A percentile compares a stretch with the other conserved stretches of the same genome.
Evolutionary conservation across 768 basidiomycete species (phyloP).

Genomic region (Serendipita vermifera): DNA sequence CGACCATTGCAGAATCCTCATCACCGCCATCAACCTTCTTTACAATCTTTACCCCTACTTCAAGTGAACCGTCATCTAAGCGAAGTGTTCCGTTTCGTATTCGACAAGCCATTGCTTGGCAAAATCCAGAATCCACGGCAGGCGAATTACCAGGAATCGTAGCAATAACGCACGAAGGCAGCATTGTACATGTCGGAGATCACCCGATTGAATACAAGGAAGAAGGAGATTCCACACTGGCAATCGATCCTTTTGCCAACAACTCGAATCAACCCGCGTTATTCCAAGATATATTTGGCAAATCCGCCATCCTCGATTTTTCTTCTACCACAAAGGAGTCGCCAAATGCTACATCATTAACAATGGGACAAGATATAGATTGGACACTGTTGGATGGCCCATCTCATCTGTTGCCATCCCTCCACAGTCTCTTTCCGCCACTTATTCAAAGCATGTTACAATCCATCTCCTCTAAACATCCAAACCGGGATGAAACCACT

Average conservation of each 20-base stretch:
- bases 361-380: conserved; percentile 32
- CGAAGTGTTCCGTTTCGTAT: conserved; percentile 50
- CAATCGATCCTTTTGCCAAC: conserved; percentile 22
- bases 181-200: conserved; percentile 57
- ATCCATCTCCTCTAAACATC: too few relatives aligned
- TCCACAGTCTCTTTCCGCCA: conserved; percentile 57
- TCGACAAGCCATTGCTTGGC: conserved; percentile 32
- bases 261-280: conserved; percentile 40
- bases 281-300: conserved; percentile 86
- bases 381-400: conserved; percentile 49
- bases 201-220: conserved; percentile 27
- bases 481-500: too few relatives aligned
- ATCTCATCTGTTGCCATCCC: conserved; percentile 62
- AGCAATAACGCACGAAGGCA: conserved; percentile 56
- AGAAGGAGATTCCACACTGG: conserved; percentile 33
- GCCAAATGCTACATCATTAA: conserved; percentile 18
- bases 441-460: conserved; percentile 31
- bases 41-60: conserved; percentile 36
- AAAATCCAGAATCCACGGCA: conserved; percentile 23
- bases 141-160: conserved; percentile 36
- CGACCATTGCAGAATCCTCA: conserved; percentile 15
- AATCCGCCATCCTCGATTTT: conserved; percentile 43
- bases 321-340: conserved; percentile 15
- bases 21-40: conserved; percentile 28
- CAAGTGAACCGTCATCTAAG: conserved; percentile 33